Evolutionary conservation across 2,329 filamentous ascomycete species (phyloP), one percentile per base, ranked within the genome.

Genomic region (Boeremia lycopersici): DNA sequence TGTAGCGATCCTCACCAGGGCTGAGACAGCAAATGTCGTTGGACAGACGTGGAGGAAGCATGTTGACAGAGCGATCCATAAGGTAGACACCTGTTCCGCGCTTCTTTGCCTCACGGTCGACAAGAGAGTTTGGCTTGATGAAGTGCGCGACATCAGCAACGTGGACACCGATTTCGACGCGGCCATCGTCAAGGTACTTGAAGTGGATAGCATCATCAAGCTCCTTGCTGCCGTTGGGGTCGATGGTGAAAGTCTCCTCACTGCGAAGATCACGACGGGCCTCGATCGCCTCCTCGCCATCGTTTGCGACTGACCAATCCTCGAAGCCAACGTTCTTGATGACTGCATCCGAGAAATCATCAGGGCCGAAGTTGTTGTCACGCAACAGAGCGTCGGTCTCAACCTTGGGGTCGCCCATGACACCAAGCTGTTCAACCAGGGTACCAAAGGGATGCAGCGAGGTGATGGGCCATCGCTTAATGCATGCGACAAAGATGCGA

Each of bases 361-460:
- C 95, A 0, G 93, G 93, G 12, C 90, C 90, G 72, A 99, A 99
- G 81, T 99, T 99, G 84, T 99, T 99, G 80, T 99, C 95, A 58
- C 95, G 89, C 46, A 99, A 85, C 53, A 99, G 85, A 53, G 95
- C 95, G 79, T 99, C 95, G 2, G 95, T 99, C 79, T 99, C 95
- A 53, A 99, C 93, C 79, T 93, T 96, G 65, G 96, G 84, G 73
- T 99, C 92, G 63, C 95, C 95, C 90, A 98, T 98, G 74, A 91
- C 91, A 59, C 95, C 95, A 48, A 99, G 88, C 78, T 96, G 91
- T 79, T 99, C 95, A 48, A 98, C 93, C 41, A 99, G 86, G 8
- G 95, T 99, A 73, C 95, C 95, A 70, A 99, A 99, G 29, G 95
- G 95, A 79, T 99, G 95, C 51, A 99, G 86, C n/a, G 95, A 99